Evolutionary conservation across 441 rosid genomes (phyloP).

Genomic region (Cnidoscolus chayamansa): DNA sequence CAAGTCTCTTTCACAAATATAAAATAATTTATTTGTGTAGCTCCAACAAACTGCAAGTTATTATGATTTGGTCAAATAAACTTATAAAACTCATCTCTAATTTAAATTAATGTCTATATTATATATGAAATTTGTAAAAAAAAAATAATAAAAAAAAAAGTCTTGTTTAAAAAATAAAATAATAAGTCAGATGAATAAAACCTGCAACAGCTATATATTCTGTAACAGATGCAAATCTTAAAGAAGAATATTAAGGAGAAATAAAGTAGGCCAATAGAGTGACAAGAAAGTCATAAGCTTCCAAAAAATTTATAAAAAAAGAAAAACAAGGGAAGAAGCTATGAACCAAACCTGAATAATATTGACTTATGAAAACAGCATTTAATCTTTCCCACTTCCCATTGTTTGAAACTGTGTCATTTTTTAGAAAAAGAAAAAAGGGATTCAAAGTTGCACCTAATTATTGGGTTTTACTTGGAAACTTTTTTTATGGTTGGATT

Average conservation of each 20-base stretch:
- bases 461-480: too few relatives aligned
- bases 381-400: too few relatives aligned
- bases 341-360: constrained; percentile 20
- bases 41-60: not conserved
- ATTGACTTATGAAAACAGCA: constrained; percentile 24
- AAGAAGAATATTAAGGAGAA: not conserved
- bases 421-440: too few relatives aligned
- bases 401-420: too few relatives aligned
- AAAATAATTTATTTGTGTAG: not conserved
- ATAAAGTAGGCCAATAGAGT: not conserved
- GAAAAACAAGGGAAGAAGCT: not conserved
- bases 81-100: too few relatives aligned
- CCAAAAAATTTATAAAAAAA: constrained; percentile 3
- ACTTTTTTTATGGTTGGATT: too few relatives aligned
- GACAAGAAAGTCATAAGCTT: constrained; percentile 23
- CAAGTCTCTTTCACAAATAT: not conserved
- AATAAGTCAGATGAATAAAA: too few relatives aligned
- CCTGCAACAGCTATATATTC: constrained; percentile 21
- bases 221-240: constrained; percentile 11
- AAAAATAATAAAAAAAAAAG: too few relatives aligned
- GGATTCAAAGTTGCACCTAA: too few relatives aligned
- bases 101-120: too few relatives aligned
- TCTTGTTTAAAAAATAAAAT: not conserved
- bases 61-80: not conserved
- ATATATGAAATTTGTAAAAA: too few relatives aligned